Conservation (phyloP, 2,329 filamentous ascomycete species). For the Phaeomoniella chlamydospora region DNA sequence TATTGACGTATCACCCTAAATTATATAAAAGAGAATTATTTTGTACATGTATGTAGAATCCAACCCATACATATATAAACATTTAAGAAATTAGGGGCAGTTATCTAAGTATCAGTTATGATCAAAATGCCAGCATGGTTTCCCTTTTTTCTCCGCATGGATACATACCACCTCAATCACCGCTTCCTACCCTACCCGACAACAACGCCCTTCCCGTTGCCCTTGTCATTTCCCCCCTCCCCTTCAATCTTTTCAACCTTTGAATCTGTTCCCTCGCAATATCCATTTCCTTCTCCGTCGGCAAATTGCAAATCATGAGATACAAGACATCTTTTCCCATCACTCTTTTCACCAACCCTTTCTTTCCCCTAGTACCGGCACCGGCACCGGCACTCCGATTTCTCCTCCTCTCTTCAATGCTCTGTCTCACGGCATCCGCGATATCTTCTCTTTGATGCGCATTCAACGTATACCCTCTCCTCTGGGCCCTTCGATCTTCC, state of each 20-base stretch:
- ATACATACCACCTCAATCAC: too few species aligned
- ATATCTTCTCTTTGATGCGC: background rate
- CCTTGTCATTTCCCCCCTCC: conserved; percentile 1
- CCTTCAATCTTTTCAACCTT: conserved; percentile 4
- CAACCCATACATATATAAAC: too few species aligned
- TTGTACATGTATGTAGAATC: too few species aligned
- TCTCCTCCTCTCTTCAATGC: background rate
- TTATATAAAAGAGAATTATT: too few species aligned
- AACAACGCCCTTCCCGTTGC: too few species aligned
- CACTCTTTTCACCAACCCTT: conserved; percentile 6
- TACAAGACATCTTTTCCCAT: conserved; percentile 31
- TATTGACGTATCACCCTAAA: too few species aligned
- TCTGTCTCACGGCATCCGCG: background rate
- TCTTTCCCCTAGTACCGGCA: background rate
- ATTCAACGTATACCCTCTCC: background rate
- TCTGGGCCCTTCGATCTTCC: background rate
- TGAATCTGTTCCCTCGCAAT: conserved; percentile 2
- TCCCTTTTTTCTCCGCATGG: too few species aligned
- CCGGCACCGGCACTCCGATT: background rate
- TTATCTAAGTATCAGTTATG: too few species aligned
- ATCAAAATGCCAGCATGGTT: too few species aligned
- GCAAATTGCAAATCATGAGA: conserved; percentile 37
- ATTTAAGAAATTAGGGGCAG: too few species aligned
- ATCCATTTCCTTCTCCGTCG: conserved; percentile 26
- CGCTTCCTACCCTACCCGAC: too few species aligned